A percentile compares a stretch with the other conserved stretches of the same genome.
These are phyloP conservation scores for Tulasnella sp. DNA, from an alignment of 768 basidiomycete genomes.

Conservation along the genomic window DNA sequence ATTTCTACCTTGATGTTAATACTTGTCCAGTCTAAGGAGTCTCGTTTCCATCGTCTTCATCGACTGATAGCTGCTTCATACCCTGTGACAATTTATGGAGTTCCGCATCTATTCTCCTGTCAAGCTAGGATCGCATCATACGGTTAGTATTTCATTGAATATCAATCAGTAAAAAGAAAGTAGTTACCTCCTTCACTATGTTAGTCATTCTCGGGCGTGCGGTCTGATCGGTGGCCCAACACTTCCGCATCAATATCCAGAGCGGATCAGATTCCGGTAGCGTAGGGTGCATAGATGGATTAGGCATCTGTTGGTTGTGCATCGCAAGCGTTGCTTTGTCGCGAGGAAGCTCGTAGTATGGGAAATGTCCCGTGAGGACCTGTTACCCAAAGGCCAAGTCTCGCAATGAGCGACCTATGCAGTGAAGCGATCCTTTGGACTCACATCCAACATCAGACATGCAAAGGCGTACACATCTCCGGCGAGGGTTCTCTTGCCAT, in stretches of 20 bases:
- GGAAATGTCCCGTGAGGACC: not conserved
- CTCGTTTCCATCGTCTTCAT: no score
- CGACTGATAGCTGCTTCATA: no score
- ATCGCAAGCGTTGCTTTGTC: not conserved
- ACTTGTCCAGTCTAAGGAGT: no score
- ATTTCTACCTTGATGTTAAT: no score
- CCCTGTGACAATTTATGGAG: no score
- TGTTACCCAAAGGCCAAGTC: not conserved
- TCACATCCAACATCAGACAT: not conserved
- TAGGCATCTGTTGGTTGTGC: not conserved
- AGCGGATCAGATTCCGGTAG: not conserved
- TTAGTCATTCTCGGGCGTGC: not conserved
- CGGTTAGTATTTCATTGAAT: not conserved
- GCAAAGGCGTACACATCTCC: not conserved
- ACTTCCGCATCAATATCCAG: not conserved
- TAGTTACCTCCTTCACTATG: not conserved
- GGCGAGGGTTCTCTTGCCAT: not conserved
- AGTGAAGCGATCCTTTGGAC: not conserved
- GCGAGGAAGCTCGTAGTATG: not conserved
- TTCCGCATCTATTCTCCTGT: not conserved
- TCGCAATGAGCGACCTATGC: not conserved
- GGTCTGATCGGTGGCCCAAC: not conserved
- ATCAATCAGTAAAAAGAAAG: not conserved
- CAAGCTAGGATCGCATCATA: not conserved
- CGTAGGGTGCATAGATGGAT: not conserved